A percentile compares a stretch with the other conserved stretches of the same genome.
These are phyloP conservation scores for Picocystis sp. DNA, from an alignment of 163 green algal species.

Conservation along the genomic window DNA sequence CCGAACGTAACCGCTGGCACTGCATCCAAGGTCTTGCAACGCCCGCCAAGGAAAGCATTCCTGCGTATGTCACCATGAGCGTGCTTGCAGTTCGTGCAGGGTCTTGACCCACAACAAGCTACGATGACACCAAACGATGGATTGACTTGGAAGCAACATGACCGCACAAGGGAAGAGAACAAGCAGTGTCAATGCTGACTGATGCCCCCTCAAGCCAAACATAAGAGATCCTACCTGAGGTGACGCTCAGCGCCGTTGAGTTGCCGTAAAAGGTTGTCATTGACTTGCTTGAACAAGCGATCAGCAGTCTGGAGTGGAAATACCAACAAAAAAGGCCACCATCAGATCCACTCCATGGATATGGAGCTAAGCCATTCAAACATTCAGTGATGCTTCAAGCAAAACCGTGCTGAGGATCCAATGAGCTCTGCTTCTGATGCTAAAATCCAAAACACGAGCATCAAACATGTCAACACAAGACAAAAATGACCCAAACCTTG, in stretches of 20 bases:
- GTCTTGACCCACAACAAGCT: too few species aligned
- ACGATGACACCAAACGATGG: background rate
- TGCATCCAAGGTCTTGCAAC: slow-evolving; percentile 76
- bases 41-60: slow-evolving; percentile 63
- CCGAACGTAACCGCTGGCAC: slow-evolving; percentile 70
- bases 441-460: slow-evolving; percentile 20
- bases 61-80: background rate
- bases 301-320: too few species aligned
- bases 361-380: too few species aligned
- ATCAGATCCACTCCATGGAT: too few species aligned
- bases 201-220: background rate
- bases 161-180: slow-evolving; percentile 7
- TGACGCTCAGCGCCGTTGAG: slow-evolving; percentile 1
- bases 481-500: slow-evolving; percentile 27
- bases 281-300: too few species aligned
- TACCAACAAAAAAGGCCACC: too few species aligned
- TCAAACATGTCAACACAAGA: slow-evolving; percentile 31
- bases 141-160: background rate
- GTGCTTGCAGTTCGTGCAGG: too few species aligned
- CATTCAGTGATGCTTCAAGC: too few species aligned
- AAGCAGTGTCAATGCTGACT: slow-evolving; percentile 8
- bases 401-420: too few species aligned
- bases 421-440: too few species aligned
- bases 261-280: too few species aligned
- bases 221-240: background rate